A percentile compares a stretch with the other conserved stretches of the same genome.
These are phyloP conservation scores for Xylaria sp. DNA, from an alignment of 2,329 filamentous ascomycete species.

Conservation along the genomic window DNA sequence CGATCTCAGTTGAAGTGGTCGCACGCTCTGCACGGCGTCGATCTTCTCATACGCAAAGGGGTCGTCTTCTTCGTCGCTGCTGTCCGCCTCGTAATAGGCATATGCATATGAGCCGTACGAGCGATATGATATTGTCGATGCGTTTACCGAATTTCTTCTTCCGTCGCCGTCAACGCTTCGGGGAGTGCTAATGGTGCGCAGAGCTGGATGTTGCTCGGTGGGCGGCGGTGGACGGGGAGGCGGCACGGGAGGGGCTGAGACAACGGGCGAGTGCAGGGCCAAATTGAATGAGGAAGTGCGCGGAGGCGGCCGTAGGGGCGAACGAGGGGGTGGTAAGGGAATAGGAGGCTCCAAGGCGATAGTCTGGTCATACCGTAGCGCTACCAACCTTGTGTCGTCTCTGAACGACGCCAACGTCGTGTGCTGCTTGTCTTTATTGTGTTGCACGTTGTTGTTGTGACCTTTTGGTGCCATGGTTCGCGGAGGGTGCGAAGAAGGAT, in stretches of 20 bases:
- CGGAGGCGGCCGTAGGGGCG: constrained; percentile 50
- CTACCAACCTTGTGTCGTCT: constrained; percentile 62
- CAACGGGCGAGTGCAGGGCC: constrained; percentile 14
- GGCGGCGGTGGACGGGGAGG: constrained; percentile 56
- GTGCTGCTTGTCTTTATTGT: constrained; percentile 48
- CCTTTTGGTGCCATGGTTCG: constrained; percentile 43
- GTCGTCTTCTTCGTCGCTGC: constrained; percentile 52
- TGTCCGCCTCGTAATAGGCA: constrained; percentile 50
- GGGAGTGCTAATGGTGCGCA: constrained; percentile 53
- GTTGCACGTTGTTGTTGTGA: constrained; percentile 52
- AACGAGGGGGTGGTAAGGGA: constrained; percentile 58
- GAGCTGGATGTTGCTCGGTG: constrained; percentile 63
- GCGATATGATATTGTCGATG: constrained; percentile 55
- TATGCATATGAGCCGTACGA: constrained; percentile 34
- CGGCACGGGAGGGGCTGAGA: constrained; percentile 45
- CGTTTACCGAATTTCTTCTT: constrained; percentile 67
- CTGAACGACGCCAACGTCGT: constrained; percentile 55
- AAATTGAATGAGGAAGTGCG: constrained; percentile 46
- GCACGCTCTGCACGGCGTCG: constrained; percentile 39
- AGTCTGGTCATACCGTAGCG: constrained; percentile 70
- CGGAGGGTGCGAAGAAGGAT: constrained; percentile 44
- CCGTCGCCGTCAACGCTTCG: constrained; percentile 52
- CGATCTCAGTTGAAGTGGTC: constrained; percentile 44
- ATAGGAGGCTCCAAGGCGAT: constrained; percentile 67
- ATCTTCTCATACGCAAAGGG: constrained; percentile 48